Evolutionary conservation across 768 basidiomycete species (phyloP).

Genomic region (Leucosporidium creatinivorum): DNA sequence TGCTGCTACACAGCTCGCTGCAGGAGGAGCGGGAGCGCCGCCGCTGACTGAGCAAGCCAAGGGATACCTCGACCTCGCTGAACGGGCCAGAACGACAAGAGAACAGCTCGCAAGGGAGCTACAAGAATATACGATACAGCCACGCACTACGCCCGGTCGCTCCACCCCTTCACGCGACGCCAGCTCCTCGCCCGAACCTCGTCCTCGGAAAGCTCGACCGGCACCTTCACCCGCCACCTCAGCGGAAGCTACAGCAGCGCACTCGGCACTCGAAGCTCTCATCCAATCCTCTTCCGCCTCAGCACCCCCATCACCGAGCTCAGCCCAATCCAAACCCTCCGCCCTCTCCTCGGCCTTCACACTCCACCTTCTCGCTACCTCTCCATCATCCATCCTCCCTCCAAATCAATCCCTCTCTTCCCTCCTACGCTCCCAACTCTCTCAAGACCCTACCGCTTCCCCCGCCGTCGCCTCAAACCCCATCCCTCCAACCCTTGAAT

Average conservation of each 20-base stretch:
- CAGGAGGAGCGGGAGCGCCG: background rate
- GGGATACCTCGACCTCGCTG: too few relatives aligned
- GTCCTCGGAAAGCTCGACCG: background rate
- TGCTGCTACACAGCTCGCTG: background rate
- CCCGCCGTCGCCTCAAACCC: background rate
- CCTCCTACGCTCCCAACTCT: conserved; percentile 7
- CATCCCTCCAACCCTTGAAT: background rate
- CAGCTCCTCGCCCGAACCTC: background rate
- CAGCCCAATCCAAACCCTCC: background rate
- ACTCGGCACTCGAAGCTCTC: background rate
- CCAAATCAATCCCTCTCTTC: conserved; percentile 1
- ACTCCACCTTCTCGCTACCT: conserved; percentile 4
- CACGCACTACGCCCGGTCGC: too few relatives aligned
- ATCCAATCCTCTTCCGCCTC: background rate
- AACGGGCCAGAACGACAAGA: too few relatives aligned
- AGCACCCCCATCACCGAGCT: background rate
- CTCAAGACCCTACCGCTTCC: background rate
- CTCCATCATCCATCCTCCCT: conserved; percentile 4
- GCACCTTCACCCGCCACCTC: background rate
- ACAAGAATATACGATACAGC: too few relatives aligned
- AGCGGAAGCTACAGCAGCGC: background rate
- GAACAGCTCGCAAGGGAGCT: too few relatives aligned
- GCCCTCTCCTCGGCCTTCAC: conserved; percentile 2
- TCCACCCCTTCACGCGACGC: background rate
- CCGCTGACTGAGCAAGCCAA: background rate